Conservation (phyloP, 768 basidiomycete genomes). For the Xanthoconium purpureum region DNA sequence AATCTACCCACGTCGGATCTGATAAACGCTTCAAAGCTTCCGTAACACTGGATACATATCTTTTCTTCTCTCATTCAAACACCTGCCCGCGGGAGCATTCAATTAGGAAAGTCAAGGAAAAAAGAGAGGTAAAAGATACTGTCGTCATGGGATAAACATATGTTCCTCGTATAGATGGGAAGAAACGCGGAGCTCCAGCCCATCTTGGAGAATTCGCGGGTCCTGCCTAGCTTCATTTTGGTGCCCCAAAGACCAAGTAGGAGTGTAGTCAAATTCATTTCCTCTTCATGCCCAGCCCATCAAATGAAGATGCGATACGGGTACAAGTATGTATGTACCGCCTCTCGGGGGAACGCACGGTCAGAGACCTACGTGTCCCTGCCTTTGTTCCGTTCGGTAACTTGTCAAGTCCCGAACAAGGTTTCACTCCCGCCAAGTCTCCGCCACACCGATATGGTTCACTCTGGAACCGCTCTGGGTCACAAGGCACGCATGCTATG, state of each 20-base stretch:
- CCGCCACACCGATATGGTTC: slow-evolving; percentile 1
- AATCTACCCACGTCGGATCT: slow-evolving; percentile 13
- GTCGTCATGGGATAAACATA: slow-evolving; percentile 11
- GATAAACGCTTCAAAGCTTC: background rate
- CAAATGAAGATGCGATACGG: slow-evolving; percentile 6
- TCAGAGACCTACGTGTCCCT: background rate
- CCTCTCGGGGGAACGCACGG: background rate
- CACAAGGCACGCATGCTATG: background rate
- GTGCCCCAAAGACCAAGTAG: background rate
- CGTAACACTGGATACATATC: background rate
- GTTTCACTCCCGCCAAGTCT: slow-evolving; percentile 2
- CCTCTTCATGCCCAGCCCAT: slow-evolving; percentile 5
- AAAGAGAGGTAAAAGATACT: slow-evolving; percentile 3
- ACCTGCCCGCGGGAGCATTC: slow-evolving; percentile 4
- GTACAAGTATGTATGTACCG: slow-evolving; percentile 8
- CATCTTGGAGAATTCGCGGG: background rate
- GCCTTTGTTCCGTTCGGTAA: slow-evolving; percentile 6
- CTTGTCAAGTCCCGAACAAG: slow-evolving; percentile 5
- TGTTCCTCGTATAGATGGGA: slow-evolving; percentile 6
- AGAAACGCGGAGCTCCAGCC: slow-evolving; percentile 2
- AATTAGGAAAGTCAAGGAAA: background rate
- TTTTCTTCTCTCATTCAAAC: background rate
- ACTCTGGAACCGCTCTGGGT: background rate
- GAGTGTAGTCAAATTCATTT: slow-evolving; percentile 7
- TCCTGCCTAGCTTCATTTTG: background rate